Evolutionary conservation across 192 early-diverging fungal genomes (phyloP), one percentile per base, ranked within the genome.

Genomic region (Geranomyces variabilis): DNA sequence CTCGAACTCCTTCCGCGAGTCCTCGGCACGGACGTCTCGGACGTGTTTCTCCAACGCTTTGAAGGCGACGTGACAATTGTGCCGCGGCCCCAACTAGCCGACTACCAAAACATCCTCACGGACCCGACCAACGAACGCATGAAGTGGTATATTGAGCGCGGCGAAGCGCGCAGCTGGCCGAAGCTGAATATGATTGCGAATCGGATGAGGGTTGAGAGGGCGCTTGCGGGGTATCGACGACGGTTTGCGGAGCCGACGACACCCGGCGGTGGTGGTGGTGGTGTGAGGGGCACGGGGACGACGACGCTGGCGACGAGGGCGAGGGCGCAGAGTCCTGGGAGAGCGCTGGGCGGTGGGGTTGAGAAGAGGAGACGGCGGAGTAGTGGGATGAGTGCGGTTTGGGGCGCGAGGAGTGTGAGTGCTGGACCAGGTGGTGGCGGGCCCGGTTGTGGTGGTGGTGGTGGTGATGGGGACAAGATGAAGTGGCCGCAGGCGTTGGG

Each of bases 41-140:
- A 83, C 59, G 78, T 98, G 4, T 96, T 90, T 86, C 78, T 94
- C 65, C 96, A 98, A 75, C 89, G 87, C 69, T 95, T 96, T 81
- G 91, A 94, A 61, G 96, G 94, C n/a, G 84, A 87, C 62, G 84
- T 93, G 21, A 98, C 93, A 0, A 91, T 98, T 48, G 73, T 93
- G 24, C 66, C 74, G n/a, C 71, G 83, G 74, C 90, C 90, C 36
- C 79, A 77, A 17, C 8, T 92, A 5, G 68, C 69, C 10, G 92
- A 94, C 77, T 91, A 87, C 78, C 47, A 86, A 31, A 70, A 82
- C 15, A 77, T 93, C 14, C 49, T 93, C 21, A 74, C 77, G 4
- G 92, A 94, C 74, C 92, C 92, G 0, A 81, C 81, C 34, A 70
- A 77, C 26, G 65, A 78, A 19, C 81, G 86, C 44, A 68, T 94